Base-by-base conservation (phyloP, 2,329 filamentous ascomycete genomes). In the Meredithiella fracta region DNA sequence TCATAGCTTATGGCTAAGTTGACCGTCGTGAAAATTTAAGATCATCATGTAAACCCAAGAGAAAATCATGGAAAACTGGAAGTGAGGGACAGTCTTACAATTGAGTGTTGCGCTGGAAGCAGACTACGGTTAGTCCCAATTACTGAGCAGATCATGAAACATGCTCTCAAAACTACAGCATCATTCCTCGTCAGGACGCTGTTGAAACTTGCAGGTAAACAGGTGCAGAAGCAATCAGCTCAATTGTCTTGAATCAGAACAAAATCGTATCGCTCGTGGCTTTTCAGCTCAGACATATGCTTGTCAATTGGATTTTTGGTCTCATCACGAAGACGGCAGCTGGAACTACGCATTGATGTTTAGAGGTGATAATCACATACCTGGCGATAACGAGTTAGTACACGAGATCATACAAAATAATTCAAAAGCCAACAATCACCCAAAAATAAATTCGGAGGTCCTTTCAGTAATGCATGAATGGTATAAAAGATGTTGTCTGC, bases 261-360 rank as follows among this genome's bases (percentile, higher is more conserved):
- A 55, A 53, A 58, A 58, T 58, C 57, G 34, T 55, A 47, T 58
- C 57, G 47, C 57, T 58, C 57, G 57, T 68, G 60, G 69, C 69
- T 73, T 67, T 68, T 61, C 72, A 76, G 80, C 88, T 94, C 83
- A 77, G 88, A 94, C 87, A 94, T 94, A 94, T 94, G 87, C 87
- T 94, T 94, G 88, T 94, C 87, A 80, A 81, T 83, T 55, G 72
- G 70, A 74, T 78, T 76, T 73, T 75, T 79, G 75, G 42, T 56
- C 57, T 60, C 59, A 58, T 60, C 59, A 60, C 53, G 22, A 47
- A 58, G 51, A 49, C 34, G 3, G 51, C 47, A 51, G 38, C 20
- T 14, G 49, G 50, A 50, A 22, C 29, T 51, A 9, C 15, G n/a
- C 22, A 47, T 29, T 17, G 8, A 37, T 8, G 29, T 11, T 34